Evolutionary conservation across 208 protist species (phyloP), one percentile per base, ranked within the genome.

Genomic region (Angomonas desouzai): DNA sequence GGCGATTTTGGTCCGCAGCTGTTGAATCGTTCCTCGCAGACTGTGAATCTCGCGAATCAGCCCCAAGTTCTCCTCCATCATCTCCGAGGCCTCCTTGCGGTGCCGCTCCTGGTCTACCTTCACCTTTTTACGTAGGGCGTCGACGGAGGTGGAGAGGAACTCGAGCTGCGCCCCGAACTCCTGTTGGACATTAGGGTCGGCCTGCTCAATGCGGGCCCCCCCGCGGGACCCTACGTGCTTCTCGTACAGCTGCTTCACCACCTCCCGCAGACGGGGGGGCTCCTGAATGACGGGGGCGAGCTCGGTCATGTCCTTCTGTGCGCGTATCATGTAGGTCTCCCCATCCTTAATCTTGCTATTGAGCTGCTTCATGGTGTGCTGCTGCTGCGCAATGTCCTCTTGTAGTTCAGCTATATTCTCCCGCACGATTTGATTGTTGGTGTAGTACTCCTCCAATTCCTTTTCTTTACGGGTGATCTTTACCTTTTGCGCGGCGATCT

Each of bases 11-110:
- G 79, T 83, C 28, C 86, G 81, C 48, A 96, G 71, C 13, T 84
- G 60, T 30, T 87, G 76, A 38, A 98, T 89, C 62, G 98, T 96
- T 16, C 75, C 66, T 2, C 97, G 91, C 48, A 98, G 78, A 11
- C 87, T 76, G 77, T 98, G 97, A 71, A 98, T 98, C 64, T 98
- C 96, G 34, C 81, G 82, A 70, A 98, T 98, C 20, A 98, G 88
- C 2, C 76, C 49, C 20, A 98, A 74, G 75, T 98, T 98, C 77
- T 98, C 96, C 28, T 91, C 70, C 93, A 98, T 98, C 80, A 98
- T 95, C 27, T 70, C 79, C 13, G 81, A 90, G 43, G 89, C 92
- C 74, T 98, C 94, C 51, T 75, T 66, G 57, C 85, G 86, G 77
- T 97, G 92, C 11, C 87, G 77, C 68, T 97, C 86, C 61, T 86